phyloP scores from a whole-genome alignment of 164 flowering plant species.

The Dillenia turbinata region DNA sequence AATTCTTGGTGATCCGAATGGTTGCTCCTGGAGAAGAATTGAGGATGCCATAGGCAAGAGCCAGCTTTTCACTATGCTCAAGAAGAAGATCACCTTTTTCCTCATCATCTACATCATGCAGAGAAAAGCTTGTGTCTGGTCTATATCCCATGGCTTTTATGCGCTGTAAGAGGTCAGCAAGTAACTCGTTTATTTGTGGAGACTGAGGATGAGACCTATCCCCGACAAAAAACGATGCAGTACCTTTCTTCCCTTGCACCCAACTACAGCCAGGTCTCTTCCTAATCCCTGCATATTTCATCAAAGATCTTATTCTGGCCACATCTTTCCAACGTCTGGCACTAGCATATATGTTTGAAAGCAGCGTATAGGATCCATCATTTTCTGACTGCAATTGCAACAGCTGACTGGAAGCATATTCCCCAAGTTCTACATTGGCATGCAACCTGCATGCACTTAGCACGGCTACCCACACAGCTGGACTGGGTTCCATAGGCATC shows the following conservation, averaged over 20 bases:
- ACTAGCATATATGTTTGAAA: conserved; percentile 80
- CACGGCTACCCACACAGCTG: conserved; percentile 70
- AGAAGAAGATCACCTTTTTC: conserved; percentile 66
- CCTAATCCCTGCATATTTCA: conserved; percentile 62
- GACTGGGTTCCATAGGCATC: conserved; percentile 71
- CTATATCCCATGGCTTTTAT: conserved; percentile 64
- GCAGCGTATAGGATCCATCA: conserved; percentile 67
- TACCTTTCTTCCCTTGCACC: conserved; percentile 67
- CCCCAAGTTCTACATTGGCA: conserved; percentile 65
- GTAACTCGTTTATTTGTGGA: conserved; percentile 45
- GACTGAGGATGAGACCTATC: conserved; percentile 64
- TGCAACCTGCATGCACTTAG: conserved; percentile 72
- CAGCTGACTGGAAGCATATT: conserved; percentile 47
- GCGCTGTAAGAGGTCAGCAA: conserved; percentile 39
- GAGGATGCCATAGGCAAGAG: conserved; percentile 75
- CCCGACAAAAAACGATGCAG: conserved; percentile 61
- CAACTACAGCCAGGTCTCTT: conserved; percentile 91
- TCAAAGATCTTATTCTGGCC: conserved; percentile 54
- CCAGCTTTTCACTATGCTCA: conserved; percentile 86
- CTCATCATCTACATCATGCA: conserved; percentile 87
- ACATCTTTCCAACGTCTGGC: conserved; percentile 88
- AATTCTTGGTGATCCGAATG: conserved; percentile 72
- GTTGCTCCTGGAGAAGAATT: conserved; percentile 51
- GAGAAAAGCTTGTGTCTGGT: conserved; percentile 68
- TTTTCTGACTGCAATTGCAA: conserved; percentile 42